Percentiles rank a stretch among this genome's conserved stretches.
Evolutionary conservation across 2,329 filamentous ascomycete species (phyloP).

Genomic region (Cyphellophora attinorum): DNA sequence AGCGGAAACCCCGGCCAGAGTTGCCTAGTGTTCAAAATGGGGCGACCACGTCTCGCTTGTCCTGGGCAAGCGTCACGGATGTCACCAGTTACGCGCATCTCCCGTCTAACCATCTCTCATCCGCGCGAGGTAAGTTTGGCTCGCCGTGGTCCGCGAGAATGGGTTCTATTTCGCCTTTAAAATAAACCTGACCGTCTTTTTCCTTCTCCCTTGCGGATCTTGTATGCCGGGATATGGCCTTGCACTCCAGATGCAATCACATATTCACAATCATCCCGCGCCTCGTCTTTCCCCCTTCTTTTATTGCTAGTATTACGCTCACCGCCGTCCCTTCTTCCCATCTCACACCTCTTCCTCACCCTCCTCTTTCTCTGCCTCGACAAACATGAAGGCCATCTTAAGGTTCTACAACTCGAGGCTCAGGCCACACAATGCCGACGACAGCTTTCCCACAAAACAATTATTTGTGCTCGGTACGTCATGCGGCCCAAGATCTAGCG

Average conservation of each 20-base stretch:
- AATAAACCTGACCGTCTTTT: slow-evolving; percentile 2
- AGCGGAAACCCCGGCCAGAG: slow-evolving; percentile 7
- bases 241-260: background rate
- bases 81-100: slow-evolving; percentile 13
- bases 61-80: slow-evolving; percentile 14
- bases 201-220: slow-evolving; percentile 1
- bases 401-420: slow-evolving; percentile 7
- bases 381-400: slow-evolving; percentile 11
- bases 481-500: slow-evolving; percentile 13
- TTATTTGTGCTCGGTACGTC: slow-evolving; percentile 40
- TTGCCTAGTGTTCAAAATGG: slow-evolving; percentile 14
- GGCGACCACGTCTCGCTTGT: slow-evolving; percentile 12
- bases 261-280: background rate
- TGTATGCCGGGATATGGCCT: slow-evolving; percentile 1
- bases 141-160: slow-evolving; percentile 2
- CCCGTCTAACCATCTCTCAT: slow-evolving; percentile 9
- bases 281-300: slow-evolving; percentile 8
- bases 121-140: slow-evolving; percentile 14
- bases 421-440: slow-evolving; percentile 21
- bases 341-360: slow-evolving; percentile 3
- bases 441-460: slow-evolving; percentile 48
- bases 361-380: slow-evolving; percentile 3
- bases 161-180: slow-evolving; percentile 1
- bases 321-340: slow-evolving; percentile 9
- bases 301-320: slow-evolving; percentile 12